Evolutionary conservation across 2,329 filamentous ascomycete genomes (phyloP).

Genomic region (Alternaria postmessia): DNA sequence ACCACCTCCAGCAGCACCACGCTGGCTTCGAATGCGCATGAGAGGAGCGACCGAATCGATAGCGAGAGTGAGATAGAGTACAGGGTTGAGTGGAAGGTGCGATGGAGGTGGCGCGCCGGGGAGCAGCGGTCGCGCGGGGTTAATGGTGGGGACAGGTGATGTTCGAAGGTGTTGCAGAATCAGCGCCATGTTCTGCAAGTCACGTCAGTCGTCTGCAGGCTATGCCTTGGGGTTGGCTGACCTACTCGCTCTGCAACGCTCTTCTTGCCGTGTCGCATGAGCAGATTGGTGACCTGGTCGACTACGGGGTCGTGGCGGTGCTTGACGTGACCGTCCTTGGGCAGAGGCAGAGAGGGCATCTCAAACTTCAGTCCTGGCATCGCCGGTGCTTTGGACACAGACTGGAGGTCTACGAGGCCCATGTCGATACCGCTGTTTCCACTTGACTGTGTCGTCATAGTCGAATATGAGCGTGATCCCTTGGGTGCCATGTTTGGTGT

Average conservation of each 20-base stretch:
- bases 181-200: conserved; percentile 76
- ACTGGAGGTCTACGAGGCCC: conserved; percentile 42
- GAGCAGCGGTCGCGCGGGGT: conserved; percentile 73
- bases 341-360: conserved; percentile 72
- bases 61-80: conserved; percentile 86
- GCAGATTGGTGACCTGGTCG: conserved; percentile 83
- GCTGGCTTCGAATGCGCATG: conserved; percentile 77
- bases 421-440: conserved; percentile 32
- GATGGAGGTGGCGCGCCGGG: conserved; percentile 78
- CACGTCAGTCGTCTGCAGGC: background rate
- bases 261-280: conserved; percentile 93
- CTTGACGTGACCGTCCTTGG: conserved; percentile 71
- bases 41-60: conserved; percentile 94
- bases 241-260: conserved; percentile 86
- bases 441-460: conserved; percentile 45
- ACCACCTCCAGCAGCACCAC: conserved; percentile 86
- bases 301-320: conserved; percentile 86
- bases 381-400: conserved; percentile 26
- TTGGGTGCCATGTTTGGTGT: conserved; percentile 49
- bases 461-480: conserved; percentile 66
- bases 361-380: conserved; percentile 76
- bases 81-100: conserved; percentile 86
- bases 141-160: conserved; percentile 78
- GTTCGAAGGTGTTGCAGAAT: conserved; percentile 87
- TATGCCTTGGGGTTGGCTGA: background rate